Conservation (phyloP, 805 yeast genomes). For the Metschnikowia matae region DNA sequence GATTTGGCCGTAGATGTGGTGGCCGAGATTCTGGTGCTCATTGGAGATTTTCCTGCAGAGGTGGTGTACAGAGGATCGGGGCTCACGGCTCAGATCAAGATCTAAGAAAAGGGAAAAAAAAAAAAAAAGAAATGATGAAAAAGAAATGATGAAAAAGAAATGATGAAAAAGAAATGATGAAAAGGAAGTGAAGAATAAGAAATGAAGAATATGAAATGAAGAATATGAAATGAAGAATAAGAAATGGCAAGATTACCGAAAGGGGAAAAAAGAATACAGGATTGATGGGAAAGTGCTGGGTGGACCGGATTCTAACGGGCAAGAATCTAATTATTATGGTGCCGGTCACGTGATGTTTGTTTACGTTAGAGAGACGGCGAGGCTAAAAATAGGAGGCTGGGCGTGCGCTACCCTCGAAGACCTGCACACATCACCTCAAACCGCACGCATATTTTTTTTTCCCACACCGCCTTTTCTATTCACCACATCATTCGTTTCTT, state of each 20-base stretch:
- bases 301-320: too few relatives aligned
- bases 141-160: too few relatives aligned
- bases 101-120: conserved; percentile 2
- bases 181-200: too few relatives aligned
- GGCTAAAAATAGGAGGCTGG: conserved; percentile 3
- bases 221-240: too few relatives aligned
- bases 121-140: too few relatives aligned
- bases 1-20: conserved; percentile 44
- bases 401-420: conserved; percentile 5
- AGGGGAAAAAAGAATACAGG: too few relatives aligned
- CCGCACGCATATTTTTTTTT: conserved; percentile 1
- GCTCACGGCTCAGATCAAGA: conserved; percentile 36
- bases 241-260: too few relatives aligned
- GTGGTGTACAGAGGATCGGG: conserved; percentile 46
- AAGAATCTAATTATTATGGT: background rate
- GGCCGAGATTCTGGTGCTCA: conserved; percentile 38
- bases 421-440: conserved; percentile 5
- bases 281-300: too few relatives aligned
- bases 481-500: conserved; percentile 3
- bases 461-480: conserved; percentile 1
- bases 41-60: conserved; percentile 40
- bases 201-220: too few relatives aligned
- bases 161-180: too few relatives aligned
- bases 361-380: conserved; percentile 3
- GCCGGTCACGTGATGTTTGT: conserved; percentile 10